Conservation (phyloP, 225 moss, liverwort and hornwort genomes). For the Rhytidiadelphus loreus region DNA sequence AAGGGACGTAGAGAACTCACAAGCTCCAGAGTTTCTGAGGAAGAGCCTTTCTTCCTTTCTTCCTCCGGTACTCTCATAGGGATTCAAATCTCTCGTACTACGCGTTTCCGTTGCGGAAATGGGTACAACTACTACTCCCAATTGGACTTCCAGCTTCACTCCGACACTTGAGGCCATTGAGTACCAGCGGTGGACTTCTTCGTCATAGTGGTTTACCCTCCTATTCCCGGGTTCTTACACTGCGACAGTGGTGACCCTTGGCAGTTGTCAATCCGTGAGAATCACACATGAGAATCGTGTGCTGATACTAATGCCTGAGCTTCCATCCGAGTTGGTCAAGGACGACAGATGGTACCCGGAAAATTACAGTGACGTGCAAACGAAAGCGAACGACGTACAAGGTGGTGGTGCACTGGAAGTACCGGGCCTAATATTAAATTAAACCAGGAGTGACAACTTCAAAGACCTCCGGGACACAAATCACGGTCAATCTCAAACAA, state of each 20-base stretch:
- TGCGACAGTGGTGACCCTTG: neutral
- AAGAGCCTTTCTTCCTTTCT: neutral
- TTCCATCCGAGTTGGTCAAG: neutral
- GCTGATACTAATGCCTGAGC: neutral
- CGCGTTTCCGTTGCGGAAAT: neutral
- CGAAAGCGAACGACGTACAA: neutral
- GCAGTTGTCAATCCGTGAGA: neutral
- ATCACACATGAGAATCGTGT: neutral
- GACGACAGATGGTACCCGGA: neutral
- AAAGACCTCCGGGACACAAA: too few relatives aligned
- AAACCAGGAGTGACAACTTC: neutral
- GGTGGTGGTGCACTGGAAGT: neutral
- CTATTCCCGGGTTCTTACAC: too few relatives aligned
- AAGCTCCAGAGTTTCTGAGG: neutral
- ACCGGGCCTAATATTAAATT: too few relatives aligned
- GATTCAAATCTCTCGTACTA: neutral
- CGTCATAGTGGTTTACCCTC: too few relatives aligned
- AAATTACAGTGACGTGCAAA: neutral
- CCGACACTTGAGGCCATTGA: neutral
- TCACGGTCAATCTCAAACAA: neutral
- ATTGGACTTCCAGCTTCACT: neutral
- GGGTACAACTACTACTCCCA: neutral
- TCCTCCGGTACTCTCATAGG: neutral
- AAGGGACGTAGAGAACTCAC: neutral
- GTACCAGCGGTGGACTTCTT: neutral